phyloP scores from a whole-genome alignment of 306 rosid genomes.

The Cicer judaicum region DNA sequence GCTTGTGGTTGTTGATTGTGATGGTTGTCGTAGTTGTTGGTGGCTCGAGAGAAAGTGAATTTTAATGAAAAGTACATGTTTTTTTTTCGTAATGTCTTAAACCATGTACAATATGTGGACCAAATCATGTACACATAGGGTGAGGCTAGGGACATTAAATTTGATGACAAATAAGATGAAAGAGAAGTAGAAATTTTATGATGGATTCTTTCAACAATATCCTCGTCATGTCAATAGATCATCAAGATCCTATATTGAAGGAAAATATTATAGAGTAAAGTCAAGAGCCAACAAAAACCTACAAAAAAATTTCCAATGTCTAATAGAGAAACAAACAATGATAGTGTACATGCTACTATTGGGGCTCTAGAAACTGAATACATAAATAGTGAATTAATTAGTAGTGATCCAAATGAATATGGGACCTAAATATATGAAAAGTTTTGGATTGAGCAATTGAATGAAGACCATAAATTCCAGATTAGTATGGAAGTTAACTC shows the following conservation, averaged over 20 bases:
- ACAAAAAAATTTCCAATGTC: too few relatives aligned
- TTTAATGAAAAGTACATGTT: too few relatives aligned
- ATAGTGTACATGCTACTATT: too few relatives aligned
- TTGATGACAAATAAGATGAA: neutral
- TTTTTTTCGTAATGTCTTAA: too few relatives aligned
- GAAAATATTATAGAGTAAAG: neutral
- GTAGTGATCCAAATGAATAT: neutral
- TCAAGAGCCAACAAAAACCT: neutral
- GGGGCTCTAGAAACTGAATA: neutral
- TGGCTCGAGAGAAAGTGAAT: too few relatives aligned
- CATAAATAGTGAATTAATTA: too few relatives aligned
- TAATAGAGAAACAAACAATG: too few relatives aligned
- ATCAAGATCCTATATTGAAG: too few relatives aligned
- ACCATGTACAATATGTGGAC: too few relatives aligned
- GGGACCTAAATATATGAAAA: too few relatives aligned
- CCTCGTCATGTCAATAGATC: neutral
- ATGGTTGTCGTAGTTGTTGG: too few relatives aligned
- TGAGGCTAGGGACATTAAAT: neutral
- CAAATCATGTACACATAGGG: neutral
- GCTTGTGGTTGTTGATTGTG: too few relatives aligned
- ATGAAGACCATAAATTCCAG: neutral
- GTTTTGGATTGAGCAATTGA: neutral
- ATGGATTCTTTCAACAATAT: neutral
- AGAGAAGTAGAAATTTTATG: neutral
- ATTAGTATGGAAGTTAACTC: neutral